These are phyloP conservation scores for Thelephora terrestris DNA, from an alignment of 1,284 basidiomycete species.

Conservation along the genomic window DNA sequence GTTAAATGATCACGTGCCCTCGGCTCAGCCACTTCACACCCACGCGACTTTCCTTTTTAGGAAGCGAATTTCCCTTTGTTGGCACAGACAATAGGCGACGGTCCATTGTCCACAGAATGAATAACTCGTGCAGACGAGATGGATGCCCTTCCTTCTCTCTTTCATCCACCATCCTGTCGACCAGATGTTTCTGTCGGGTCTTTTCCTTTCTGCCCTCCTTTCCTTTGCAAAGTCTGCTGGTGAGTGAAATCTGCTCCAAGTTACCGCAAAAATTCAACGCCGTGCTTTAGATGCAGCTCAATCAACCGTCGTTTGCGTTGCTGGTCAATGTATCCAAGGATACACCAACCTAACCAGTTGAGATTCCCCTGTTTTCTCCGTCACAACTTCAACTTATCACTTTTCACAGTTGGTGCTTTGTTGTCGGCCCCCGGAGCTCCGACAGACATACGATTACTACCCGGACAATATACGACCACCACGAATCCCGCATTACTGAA, in stretches of 20 bases:
- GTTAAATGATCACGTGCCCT: too few relatives aligned
- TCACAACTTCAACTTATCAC: slow-evolving; percentile 10
- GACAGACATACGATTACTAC: slow-evolving; percentile 51
- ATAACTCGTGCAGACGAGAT: slow-evolving; percentile 2
- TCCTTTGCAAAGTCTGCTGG: slow-evolving; percentile 37
- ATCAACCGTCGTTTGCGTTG: slow-evolving; percentile 63
- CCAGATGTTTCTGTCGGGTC: slow-evolving; percentile 31
- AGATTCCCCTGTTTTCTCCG: slow-evolving; percentile 18
- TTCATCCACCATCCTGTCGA: slow-evolving; percentile 22
- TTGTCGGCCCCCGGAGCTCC: slow-evolving; percentile 44
- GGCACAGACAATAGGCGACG: slow-evolving; percentile 8
- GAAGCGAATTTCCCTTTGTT: slow-evolving; percentile 8
- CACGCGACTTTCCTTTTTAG: slow-evolving; percentile 2
- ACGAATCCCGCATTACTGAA: slow-evolving; percentile 65
- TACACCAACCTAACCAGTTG: slow-evolving; percentile 58
- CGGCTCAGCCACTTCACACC: too few relatives aligned
- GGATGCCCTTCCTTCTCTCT: slow-evolving; percentile 10
- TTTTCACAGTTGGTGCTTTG: slow-evolving; percentile 47
- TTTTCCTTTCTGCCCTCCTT: slow-evolving; percentile 31
- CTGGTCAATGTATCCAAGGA: slow-evolving; percentile 73
- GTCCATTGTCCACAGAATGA: slow-evolving; percentile 13
- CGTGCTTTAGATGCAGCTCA: slow-evolving; percentile 34
- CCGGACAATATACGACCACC: slow-evolving; percentile 60
- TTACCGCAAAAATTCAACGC: slow-evolving; percentile 3
- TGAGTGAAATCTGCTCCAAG: slow-evolving; percentile 20